Conservation (phyloP, 768 basidiomycete species). For the Termitomyces sp. region DNA sequence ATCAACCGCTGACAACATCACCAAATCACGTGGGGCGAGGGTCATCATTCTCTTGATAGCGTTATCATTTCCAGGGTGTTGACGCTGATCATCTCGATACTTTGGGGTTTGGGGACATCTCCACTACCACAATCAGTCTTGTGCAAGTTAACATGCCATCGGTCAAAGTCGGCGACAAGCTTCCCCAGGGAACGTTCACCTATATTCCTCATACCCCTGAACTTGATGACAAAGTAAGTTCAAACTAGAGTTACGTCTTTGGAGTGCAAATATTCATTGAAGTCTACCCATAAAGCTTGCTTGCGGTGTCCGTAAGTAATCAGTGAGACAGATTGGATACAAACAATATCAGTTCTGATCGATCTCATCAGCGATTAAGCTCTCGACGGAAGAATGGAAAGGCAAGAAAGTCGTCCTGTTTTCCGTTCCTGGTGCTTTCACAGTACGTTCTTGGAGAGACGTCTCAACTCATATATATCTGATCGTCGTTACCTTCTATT, state of each 20-base stretch:
- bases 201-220: conserved; percentile 61
- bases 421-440: conserved; percentile 79
- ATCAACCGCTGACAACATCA: neutral
- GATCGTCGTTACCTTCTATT: conserved; percentile 30
- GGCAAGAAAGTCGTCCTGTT: conserved; percentile 81
- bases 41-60: neutral
- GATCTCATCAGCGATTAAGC: conserved; percentile 39
- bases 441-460: conserved; percentile 41
- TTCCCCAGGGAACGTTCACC: conserved; percentile 36
- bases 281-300: conserved; percentile 35
- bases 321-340: neutral
- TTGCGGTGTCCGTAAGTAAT: conserved; percentile 61
- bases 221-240: conserved; percentile 57
- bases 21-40: neutral
- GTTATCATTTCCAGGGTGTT: neutral
- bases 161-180: conserved; percentile 34
- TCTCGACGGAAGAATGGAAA: conserved; percentile 66
- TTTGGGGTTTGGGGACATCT: neutral
- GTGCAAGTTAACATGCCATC: conserved; percentile 15
- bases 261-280: neutral
- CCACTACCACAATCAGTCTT: neutral
- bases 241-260: neutral
- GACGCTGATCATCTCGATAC: neutral
- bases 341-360: conserved; percentile 2
- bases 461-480: neutral